Evolutionary conservation across 2,329 filamentous ascomycete species (phyloP), one percentile per base, ranked within the genome.

Genomic region (Aspergillus sp.): DNA sequence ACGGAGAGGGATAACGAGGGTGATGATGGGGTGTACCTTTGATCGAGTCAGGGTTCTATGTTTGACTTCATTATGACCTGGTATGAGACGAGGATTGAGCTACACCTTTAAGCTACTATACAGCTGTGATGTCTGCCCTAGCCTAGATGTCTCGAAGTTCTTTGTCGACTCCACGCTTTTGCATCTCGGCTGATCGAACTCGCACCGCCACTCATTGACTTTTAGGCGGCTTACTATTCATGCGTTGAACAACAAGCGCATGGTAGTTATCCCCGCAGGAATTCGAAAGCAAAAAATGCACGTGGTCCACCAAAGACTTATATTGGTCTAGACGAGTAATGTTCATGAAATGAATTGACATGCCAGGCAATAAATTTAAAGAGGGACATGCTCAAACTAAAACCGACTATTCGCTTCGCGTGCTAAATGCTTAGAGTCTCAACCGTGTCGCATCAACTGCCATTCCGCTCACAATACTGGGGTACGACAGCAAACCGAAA

Each of bases 351-450:
- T 53, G 48, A 46, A 41, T 50, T 57, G 53, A 51, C 22, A 49
- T 41, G 50, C 30, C 22, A 63, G n/a, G 49, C 45, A 43, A 41
- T 28, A 43, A 64, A 28, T 55, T 52, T 23, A 15, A 49, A 54
- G 23, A 19, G 25, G 58, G 41, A 62, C 64, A 70, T 68, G 64
- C 57, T 66, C 50, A 62, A 51, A 63, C 54, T 64, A 41, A 56
- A 66, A 66, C 54, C 61, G 50, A 60, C 70, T 68, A 69, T 71
- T 72, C 71, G 72, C 71, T 72, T 64, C 69, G 68, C 69, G 74
- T 75, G 72, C 74, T 74, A 72, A 74, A 73, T 74, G 72, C 73
- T 73, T 64, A 68, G 70, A 70, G 64, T 67, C 66, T 67, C 55
- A 57, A 62, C 59, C 66, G 55, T 67, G 62, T 64, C 62, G 58